Conservation (phyloP, 495 filamentous ascomycete species). For the Trichoderma orchidacearum region DNA sequence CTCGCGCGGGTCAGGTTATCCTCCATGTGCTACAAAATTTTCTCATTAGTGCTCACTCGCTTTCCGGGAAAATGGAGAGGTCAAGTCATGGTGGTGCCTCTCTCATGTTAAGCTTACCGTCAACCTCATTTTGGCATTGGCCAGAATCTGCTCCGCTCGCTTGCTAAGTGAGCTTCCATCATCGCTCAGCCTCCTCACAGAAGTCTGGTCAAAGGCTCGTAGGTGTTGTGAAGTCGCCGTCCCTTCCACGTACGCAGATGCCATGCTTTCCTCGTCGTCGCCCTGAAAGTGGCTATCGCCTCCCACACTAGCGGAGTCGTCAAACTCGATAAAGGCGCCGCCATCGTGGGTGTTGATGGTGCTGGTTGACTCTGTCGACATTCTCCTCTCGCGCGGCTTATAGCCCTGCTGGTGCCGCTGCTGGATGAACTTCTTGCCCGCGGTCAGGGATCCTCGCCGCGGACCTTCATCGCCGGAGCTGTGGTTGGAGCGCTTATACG, state of each 20-base stretch:
- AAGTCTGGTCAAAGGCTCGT: slow-evolving; percentile 3
- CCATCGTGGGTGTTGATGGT: slow-evolving; percentile 35
- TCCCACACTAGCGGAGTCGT: slow-evolving; percentile 36
- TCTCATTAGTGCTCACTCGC: not conserved
- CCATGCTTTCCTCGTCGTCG: slow-evolving; percentile 45
- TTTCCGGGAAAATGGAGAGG: not conserved
- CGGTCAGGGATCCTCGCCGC: not conserved
- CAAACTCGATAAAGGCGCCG: slow-evolving; percentile 37
- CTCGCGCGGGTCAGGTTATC: slow-evolving; percentile 73
- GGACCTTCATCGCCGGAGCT: not conserved
- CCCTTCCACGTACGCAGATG: slow-evolving; percentile 33
- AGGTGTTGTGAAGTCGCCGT: slow-evolving; percentile 8
- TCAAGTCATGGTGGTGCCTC: not conserved
- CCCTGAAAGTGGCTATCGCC: slow-evolving; percentile 44
- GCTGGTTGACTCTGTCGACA: slow-evolving; percentile 33
- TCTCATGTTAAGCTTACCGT: slow-evolving; percentile 44
- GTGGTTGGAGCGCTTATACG: not conserved
- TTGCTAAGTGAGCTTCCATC: slow-evolving; percentile 46
- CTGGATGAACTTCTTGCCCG: not conserved
- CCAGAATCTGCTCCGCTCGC: slow-evolving; percentile 74
- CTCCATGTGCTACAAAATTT: slow-evolving; percentile 62
- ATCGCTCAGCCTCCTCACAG: slow-evolving; percentile 6
- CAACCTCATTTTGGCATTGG: slow-evolving; percentile 77
- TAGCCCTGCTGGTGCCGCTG: not conserved
- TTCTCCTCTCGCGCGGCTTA: slow-evolving; percentile 16